Conservation (phyloP, 306 rosid genomes). For the Citrullus colocynthis region DNA sequence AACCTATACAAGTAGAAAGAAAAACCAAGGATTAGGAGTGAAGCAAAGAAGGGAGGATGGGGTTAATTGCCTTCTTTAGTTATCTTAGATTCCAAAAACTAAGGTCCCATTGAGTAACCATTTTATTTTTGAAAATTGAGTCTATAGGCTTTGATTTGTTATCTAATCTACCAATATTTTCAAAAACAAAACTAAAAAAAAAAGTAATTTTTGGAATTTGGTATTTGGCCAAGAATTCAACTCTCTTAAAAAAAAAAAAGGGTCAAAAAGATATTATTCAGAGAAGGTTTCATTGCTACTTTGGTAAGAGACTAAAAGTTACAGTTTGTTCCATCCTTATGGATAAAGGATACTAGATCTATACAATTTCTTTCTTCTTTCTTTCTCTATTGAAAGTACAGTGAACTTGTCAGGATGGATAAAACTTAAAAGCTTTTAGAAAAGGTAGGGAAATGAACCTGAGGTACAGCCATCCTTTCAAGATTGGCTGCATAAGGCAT, state of each 20-base stretch:
- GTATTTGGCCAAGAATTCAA: no score
- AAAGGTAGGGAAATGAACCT: slow-evolving; percentile 29
- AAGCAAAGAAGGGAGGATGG: not conserved
- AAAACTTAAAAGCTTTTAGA: not conserved
- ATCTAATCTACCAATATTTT: no score
- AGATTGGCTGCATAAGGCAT: slow-evolving; percentile 98
- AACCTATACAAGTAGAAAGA: slow-evolving; percentile 29
- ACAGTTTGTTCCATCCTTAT: not conserved
- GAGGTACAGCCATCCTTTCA: slow-evolving; percentile 96
- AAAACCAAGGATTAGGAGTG: slow-evolving; percentile 8
- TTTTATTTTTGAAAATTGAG: no score
- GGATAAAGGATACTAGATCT: not conserved
- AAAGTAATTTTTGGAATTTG: no score
- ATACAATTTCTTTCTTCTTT: not conserved
- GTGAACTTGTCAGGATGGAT: not conserved
- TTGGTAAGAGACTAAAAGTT: not conserved
- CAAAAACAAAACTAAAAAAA: no score
- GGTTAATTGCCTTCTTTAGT: not conserved
- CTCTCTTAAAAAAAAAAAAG: no score
- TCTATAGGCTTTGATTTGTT: no score
- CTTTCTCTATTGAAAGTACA: not conserved
- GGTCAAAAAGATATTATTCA: not conserved
- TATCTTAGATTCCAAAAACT: not conserved
- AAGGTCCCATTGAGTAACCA: not conserved
- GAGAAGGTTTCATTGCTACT: not conserved